Base-by-base conservation (phyloP, 345 rosid species). In the Eucalyptus guilfoylei region DNA sequence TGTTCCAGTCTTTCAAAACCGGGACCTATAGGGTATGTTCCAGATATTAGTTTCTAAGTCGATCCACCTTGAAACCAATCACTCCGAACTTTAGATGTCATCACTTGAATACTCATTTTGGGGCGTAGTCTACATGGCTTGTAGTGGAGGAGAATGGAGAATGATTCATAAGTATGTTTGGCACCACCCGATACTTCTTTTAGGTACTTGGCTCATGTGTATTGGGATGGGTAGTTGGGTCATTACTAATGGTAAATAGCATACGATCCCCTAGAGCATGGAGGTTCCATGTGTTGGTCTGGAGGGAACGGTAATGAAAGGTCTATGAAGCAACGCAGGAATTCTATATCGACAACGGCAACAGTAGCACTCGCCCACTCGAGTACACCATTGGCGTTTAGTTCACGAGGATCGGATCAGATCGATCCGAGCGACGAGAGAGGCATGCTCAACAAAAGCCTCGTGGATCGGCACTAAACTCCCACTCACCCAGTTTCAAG, bases 401-500 rank as follows among this genome's bases (percentile, higher is more conserved):
- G 85, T 23, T 40, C 85, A 23, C 9, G 47, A 23, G 15, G 28
- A 21, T 40, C 9, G 30, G 9, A 44, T 9, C 85, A 23, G 15
- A 11, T 40, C 16, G 16, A 40, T 40, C 24, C 47, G 2, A 76
- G 8, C 9, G 30, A 37, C 9, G 5, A 40, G 30, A 40, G 83
- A 76, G 1, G 28, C 83, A 6, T 10, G 47, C 40, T 76, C 83
- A 13, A 37, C 47, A 21, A 6, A 40, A 21, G 47, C 47, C 47
- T 11, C 5, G 8, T 42, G 24, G 85, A 40, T 40, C 30, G 30
- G 28, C 85, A 76, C 47, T 40, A 76, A 30, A 40, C 30, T 76
- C 47, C 9, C 30, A 87, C 88, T 90, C 88, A 95, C 98, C 97
- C 98, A 8, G 98, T 96, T 93, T 96, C 96, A 37, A 96, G 94